Evolutionary conservation across 1,284 basidiomycete species (phyloP).

Genomic region (Kwoniella shivajii): DNA sequence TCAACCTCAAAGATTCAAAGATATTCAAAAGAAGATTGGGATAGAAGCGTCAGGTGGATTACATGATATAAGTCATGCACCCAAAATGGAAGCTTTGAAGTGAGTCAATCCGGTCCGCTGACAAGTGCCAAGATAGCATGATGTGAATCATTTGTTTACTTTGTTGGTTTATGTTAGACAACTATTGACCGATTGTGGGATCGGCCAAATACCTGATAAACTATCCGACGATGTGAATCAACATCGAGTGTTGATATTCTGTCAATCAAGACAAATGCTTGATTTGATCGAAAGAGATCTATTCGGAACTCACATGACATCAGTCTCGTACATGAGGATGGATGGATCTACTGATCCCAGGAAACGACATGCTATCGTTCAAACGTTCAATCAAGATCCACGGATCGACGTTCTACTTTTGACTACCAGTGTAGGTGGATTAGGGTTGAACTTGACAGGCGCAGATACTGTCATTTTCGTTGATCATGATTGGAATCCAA

Average conservation of each 20-base stretch:
- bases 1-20: conserved; percentile 63
- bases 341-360: conserved; percentile 87
- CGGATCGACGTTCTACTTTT: conserved; percentile 95
- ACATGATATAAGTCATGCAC: conserved; percentile 84
- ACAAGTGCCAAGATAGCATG: neutral
- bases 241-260: conserved; percentile 98
- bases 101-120: conserved; percentile 54
- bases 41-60: conserved; percentile 51
- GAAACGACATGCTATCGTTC: conserved; percentile 92
- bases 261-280: conserved; percentile 98
- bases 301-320: conserved; percentile 89
- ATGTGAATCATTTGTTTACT: conserved; percentile 8
- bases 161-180: conserved; percentile 62
- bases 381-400: conserved; percentile 97
- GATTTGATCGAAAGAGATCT: conserved; percentile 95
- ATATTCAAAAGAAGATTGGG: conserved; percentile 65
- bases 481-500: conserved; percentile 99
- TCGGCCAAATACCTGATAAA: conserved; percentile 63
- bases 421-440: conserved; percentile 94
- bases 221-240: conserved; percentile 68
- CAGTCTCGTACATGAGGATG: conserved; percentile 95
- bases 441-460: conserved; percentile 94
- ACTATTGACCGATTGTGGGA: conserved; percentile 91
- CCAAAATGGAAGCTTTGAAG: conserved; percentile 89
- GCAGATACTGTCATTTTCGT: conserved; percentile 99